Evolutionary conservation across 1,284 basidiomycete genomes (phyloP), one percentile per base, ranked within the genome.

Genomic region (Rhizoctonia solani): DNA sequence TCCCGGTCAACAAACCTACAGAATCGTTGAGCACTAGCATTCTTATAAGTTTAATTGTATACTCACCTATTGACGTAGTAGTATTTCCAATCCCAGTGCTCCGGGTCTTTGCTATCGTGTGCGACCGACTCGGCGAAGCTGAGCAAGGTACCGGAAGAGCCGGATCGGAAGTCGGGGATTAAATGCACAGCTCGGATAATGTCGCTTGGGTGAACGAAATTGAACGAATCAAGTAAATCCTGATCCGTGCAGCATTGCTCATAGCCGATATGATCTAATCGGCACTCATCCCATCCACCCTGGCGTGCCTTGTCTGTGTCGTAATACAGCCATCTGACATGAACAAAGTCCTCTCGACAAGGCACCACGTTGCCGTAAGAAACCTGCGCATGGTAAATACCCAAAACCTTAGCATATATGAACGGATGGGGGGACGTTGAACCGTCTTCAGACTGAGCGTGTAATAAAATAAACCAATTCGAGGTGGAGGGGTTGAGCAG

Each of bases 191-290:
- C 77, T 4, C 74, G 74, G 21, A 81, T 71, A 42, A 81, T 72
- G 2, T 75, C n/a, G 69, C 0, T 66, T 44, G 0, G 80, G 81
- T 69, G 80, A 2, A 81, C 66, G 68, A 82, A 82, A 4, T 78
- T 76, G 71, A 81, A 82, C 0, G 79, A 74, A 14, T 66, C 14
- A 16, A 44, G 23, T 14, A 37, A 14, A 0, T 66, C 42, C 2
- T 29, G 34, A 39, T 70, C 68, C 0, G 69, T 52, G 49, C 78
- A 74, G 0, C 69, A 71, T 6, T 68, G 55, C 5, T 5, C 16
- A 21, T 44, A 42, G 79, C 69, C 71, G 79, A 81, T 0, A 74
- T 74, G 1, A 81, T 74, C 69, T 1, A 74, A 68, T 0, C 73
- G 71, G 13, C 53, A 37, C 5, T 16, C 46, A 3, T 66, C 34